A percentile compares a stretch with the other conserved stretches of the same genome.
Evolutionary conservation across 441 rosid species (phyloP).

Genomic region (Bocquillonia castaneifolia): DNA sequence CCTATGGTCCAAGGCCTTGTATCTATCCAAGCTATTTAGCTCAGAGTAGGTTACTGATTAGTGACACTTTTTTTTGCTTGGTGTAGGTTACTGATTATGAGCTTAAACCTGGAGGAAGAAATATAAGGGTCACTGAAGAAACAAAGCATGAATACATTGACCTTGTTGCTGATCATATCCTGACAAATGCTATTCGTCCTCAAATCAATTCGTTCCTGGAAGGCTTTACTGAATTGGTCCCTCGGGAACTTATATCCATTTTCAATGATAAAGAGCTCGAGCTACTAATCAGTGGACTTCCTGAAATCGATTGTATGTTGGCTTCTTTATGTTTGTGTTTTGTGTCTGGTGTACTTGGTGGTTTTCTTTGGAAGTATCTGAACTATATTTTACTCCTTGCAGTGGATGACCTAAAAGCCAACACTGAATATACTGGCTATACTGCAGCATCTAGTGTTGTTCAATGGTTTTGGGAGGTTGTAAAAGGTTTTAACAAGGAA

Average conservation of each 20-base stretch:
- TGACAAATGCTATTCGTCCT: slow-evolving; percentile 94
- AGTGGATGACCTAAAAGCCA: slow-evolving; percentile 94
- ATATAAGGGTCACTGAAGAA: slow-evolving; percentile 82
- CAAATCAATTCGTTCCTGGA: slow-evolving; percentile 88
- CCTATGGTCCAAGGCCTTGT: not conserved
- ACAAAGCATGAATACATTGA: slow-evolving; percentile 86
- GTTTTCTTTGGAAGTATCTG: too few relatives aligned
- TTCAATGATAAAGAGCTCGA: slow-evolving; percentile 93
- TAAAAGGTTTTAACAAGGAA: slow-evolving; percentile 89
- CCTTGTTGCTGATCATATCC: slow-evolving; percentile 76
- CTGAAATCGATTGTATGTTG: slow-evolving; percentile 88
- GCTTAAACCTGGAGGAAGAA: slow-evolving; percentile 80
- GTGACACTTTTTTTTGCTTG: too few relatives aligned
- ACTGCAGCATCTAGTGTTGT: slow-evolving; percentile 80
- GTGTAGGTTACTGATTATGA: slow-evolving; percentile 93
- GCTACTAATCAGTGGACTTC: slow-evolving; percentile 88
- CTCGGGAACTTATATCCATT: slow-evolving; percentile 67
- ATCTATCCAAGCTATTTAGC: slow-evolving; percentile 22
- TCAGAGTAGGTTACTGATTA: slow-evolving; percentile 80
- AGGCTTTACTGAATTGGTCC: slow-evolving; percentile 77
- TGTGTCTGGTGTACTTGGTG: slow-evolving; percentile 12
- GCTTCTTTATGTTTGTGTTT: too few relatives aligned
- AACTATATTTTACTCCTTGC: slow-evolving; percentile 13
- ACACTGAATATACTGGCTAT: slow-evolving; percentile 88
- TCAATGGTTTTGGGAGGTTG: slow-evolving; percentile 99